Base-by-base conservation (phyloP, 2,329 filamentous ascomycete species). In the Hymenoscyphus albidus region DNA sequence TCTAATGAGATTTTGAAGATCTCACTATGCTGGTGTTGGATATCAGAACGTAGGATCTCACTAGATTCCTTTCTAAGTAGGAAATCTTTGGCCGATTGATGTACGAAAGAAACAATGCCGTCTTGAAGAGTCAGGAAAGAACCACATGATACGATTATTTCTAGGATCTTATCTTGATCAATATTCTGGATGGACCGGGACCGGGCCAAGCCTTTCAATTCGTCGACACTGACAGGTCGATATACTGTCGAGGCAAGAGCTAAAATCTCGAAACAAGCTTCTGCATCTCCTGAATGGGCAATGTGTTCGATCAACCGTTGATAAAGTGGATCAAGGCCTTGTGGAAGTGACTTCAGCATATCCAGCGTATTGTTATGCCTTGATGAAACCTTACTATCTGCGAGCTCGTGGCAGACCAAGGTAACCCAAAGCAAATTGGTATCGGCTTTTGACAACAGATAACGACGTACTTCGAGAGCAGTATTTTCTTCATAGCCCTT, bases 371-470 rank as follows among this genome's bases (percentile, higher is more conserved):
- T 42, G 13, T 61, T 22, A 16, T 9, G 14, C n/a, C 27, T 27
- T 27, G 27, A 27, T 27, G 27, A 27, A 27, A 2, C 27, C 27
- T 27, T 27, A 2, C 27, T 27, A 55, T 55, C 31, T 3, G 12
- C 4, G 2, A 61, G 39, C 12, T 39, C 10, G 16, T 61, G 39
- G 22, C 39, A 61, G 39, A 61, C 58, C 22, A 61, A 51, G 35
- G 58, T 40, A 4, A 61, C 58, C 58, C 58, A 61, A 14, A 59
- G 38, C 7, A 44, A 59, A 18, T 32, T 59, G 14, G 5, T 35
- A 40, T 59, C 10, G 13, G 40, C 58, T 18, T 51, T 61, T 35
- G 13, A 14, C 3, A 42, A 5, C 0, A 79, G 72, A 58, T 78
- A 27, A 27, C 27, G 27, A 27, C 27, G 27, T 27, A 27, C 27